Evolutionary conservation across 1,139 yeast genomes (phyloP).

Genomic region (Hemisphaericaspora subhashii): DNA sequence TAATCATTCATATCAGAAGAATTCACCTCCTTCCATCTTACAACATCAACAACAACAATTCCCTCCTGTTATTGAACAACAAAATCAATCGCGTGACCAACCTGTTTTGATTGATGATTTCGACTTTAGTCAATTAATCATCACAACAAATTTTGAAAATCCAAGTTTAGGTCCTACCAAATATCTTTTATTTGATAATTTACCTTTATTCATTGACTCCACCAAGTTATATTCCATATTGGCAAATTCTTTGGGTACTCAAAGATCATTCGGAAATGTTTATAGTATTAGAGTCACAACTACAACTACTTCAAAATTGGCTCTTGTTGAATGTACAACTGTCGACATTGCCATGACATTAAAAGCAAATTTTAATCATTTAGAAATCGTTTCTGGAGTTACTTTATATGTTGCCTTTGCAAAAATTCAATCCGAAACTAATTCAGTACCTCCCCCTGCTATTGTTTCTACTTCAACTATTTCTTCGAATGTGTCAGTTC

Average conservation of each 20-base stretch:
- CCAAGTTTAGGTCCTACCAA: conserved; percentile 75
- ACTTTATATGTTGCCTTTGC: conserved; percentile 70
- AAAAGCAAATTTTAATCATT: conserved; percentile 73
- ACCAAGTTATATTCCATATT: conserved; percentile 36
- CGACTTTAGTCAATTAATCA: conserved; percentile 41
- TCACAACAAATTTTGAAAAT: conserved; percentile 66
- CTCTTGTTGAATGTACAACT: conserved; percentile 70
- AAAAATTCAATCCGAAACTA: conserved; percentile 39
- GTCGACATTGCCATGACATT: conserved; percentile 79
- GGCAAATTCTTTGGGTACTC: conserved; percentile 27
- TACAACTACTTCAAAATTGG: conserved; percentile 45
- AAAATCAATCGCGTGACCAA: conserved; percentile 12
- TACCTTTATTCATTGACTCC: conserved; percentile 53
- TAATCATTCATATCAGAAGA: conserved; percentile 10
- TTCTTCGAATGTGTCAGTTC: no score
- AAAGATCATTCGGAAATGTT: conserved; percentile 27
- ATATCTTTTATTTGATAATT: conserved; percentile 72
- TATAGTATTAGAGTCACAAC: conserved; percentile 54
- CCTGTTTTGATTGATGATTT: conserved; percentile 55
- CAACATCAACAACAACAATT: conserved; percentile 9
- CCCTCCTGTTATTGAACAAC: conserved; percentile 2
- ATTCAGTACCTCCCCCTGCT: neutral
- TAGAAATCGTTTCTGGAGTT: conserved; percentile 76
- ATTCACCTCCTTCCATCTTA: conserved; percentile 6
- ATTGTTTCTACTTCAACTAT: neutral